Base-by-base conservation (phyloP, 345 rosid species). In the Moringa oleifera region DNA sequence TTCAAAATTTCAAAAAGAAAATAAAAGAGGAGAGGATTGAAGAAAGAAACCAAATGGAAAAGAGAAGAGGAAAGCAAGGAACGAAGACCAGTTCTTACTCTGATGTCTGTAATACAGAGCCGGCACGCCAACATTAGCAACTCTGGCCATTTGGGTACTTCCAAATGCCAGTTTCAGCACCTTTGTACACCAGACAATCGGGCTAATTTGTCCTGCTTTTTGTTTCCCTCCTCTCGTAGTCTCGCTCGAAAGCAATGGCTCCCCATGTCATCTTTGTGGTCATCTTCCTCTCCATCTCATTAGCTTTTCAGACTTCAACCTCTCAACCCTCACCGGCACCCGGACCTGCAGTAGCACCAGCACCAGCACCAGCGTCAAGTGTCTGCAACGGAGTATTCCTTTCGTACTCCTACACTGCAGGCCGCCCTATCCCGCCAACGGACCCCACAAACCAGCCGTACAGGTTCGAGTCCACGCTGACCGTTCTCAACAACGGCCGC, bases 391-490 rank as follows among this genome's bases (percentile, higher is more conserved):
- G 96, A 25, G 73, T 93, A 0, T 90, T 83, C 80, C 58, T 93
- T 8, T 74, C 94, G 0, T 90, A 93, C 82, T 63, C 79, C 18
- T 73, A 82, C 73, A 37, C 45, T 0, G 82, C 59, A 20, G 79
- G 79, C 68, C 77, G 55, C 61, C 78, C 54, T 76, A 78, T 93
- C 51, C 77, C 78, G 12, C 97, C 98, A 20, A 73, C 71, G 31
- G 70, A 74, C 58, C 78, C 89, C 4, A 21, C 61, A 6, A 75
- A 76, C 80, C 98, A 93, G 64, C 81, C 97, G 0, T 90, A 93
- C 82, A 73, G 95, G 2, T 93, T 93, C 83, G 80, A 90, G 78
- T 93, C 98, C 7, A 82, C 87, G 12, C 79, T 93, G 15, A 79
- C 80, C 13, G 79, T 90, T 18, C 78, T 82, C 62, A 93, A 93